These are phyloP conservation scores for Ailanthus altissimus DNA, from an alignment of 345 rosid genomes.

Conservation along the genomic window DNA sequence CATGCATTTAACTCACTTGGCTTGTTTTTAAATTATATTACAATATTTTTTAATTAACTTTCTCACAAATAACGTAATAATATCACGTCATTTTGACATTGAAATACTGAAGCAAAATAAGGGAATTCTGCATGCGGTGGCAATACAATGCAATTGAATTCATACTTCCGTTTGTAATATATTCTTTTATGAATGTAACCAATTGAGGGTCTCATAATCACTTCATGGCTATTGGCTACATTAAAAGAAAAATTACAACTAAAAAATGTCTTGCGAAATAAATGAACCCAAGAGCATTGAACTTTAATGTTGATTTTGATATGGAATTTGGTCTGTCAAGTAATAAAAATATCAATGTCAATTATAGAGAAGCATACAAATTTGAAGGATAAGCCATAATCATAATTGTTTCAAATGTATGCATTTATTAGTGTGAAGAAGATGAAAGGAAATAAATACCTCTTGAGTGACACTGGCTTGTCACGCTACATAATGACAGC, in stretches of 20 bases:
- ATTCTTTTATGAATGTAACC: not conserved
- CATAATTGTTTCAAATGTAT: constrained; percentile 20
- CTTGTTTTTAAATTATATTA: too few species aligned
- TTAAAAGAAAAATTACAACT: constrained; percentile 3
- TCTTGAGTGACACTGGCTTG: constrained; percentile 5
- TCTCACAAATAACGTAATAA: too few species aligned
- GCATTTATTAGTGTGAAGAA: constrained; percentile 37
- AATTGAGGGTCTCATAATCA: not conserved
- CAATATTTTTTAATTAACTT: too few species aligned
- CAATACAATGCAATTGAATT: not conserved
- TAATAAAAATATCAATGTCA: constrained; percentile 12
- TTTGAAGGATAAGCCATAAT: constrained; percentile 19
- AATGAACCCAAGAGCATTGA: constrained; percentile 12
- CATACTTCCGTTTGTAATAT: not conserved
- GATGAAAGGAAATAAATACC: constrained; percentile 19
- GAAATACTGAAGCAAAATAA: not conserved
- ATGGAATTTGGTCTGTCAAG: constrained; percentile 18
- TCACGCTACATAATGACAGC: constrained; percentile 25
- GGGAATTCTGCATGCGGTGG: not conserved
- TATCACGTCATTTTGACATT: not conserved
- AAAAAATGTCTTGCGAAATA: constrained; percentile 3
- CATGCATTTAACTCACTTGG: too few species aligned
- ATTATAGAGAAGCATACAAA: constrained; percentile 19
- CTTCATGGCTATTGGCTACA: not conserved
- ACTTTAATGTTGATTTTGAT: constrained; percentile 24